Evolutionary conservation across 208 protist genomes (phyloP).

Genomic region (Leishmania aethiopica): DNA sequence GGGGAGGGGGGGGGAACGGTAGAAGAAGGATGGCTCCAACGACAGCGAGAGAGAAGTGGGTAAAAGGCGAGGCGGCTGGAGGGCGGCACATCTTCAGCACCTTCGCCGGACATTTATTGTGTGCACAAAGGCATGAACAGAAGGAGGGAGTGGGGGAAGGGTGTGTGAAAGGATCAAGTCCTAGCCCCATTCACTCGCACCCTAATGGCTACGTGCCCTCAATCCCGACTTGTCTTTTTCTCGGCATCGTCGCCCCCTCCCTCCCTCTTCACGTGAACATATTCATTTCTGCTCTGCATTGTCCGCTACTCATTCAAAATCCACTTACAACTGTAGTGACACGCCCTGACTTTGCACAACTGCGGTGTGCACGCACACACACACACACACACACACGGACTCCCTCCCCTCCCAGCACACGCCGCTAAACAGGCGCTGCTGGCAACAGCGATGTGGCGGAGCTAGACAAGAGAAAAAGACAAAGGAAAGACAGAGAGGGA

Average conservation of each 20-base stretch:
- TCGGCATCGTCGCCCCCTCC: too few species aligned
- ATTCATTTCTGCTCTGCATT: background rate
- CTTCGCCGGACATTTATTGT: background rate
- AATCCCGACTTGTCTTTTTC: too few species aligned
- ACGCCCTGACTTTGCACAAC: background rate
- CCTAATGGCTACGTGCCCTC: background rate
- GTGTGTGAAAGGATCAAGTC: background rate
- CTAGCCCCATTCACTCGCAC: background rate
- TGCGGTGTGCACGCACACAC: background rate
- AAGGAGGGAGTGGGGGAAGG: background rate
- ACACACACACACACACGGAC: background rate
- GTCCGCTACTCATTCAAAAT: background rate
- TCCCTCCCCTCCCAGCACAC: background rate
- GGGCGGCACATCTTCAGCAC: too few species aligned
- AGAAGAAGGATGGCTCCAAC: too few species aligned
- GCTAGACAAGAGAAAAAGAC: background rate
- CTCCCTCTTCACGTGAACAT: background rate
- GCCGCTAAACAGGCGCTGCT: background rate
- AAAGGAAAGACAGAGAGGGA: background rate
- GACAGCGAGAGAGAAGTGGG: too few species aligned
- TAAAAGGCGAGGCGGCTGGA: too few species aligned
- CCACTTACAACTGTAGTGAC: background rate
- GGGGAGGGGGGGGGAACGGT: too few species aligned
- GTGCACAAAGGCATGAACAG: background rate
- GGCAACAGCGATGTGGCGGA: background rate